Conservation (phyloP, 129 eudicot species). For the Arctium minus region DNA sequence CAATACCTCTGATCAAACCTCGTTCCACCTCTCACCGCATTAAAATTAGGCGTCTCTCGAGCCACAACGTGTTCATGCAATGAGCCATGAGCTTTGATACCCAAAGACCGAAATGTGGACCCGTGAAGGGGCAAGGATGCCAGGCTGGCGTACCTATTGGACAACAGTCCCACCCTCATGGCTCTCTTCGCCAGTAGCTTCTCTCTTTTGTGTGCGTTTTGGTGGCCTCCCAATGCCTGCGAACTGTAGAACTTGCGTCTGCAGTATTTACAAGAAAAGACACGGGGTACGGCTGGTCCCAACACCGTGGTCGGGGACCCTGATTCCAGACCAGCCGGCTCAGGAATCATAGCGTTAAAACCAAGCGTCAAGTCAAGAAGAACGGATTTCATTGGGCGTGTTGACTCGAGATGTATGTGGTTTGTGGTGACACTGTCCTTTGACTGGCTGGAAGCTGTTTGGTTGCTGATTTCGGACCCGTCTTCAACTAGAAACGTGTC, state of each 20-base stretch:
- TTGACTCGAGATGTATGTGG: background rate
- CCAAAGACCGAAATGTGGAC: constrained; percentile 49
- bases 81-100: constrained; percentile 62
- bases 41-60: constrained; percentile 18
- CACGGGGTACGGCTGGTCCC: constrained; percentile 23
- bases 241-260: constrained; percentile 74
- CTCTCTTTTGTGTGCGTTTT: constrained; percentile 73
- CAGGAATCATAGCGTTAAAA: constrained; percentile 18
- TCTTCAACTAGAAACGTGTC: constrained; percentile 39
- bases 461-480: constrained; percentile 49
- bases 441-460: constrained; percentile 35
- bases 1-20: constrained; percentile 48
- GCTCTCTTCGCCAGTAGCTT: constrained; percentile 63
- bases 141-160: constrained; percentile 54
- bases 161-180: constrained; percentile 53
- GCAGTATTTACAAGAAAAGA: constrained; percentile 73
- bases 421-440: constrained; percentile 23
- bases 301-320: constrained; percentile 21
- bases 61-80: constrained; percentile 33
- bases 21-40: constrained; percentile 40
- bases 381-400: background rate
- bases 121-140: constrained; percentile 76
- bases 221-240: constrained; percentile 78
- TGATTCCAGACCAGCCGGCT: background rate
- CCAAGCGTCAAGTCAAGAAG: constrained; percentile 49